Percentiles rank a stretch among this genome's conserved stretches.
Conservation (phyloP, 2,329 filamentous ascomycete genomes). For the Pestalotiopsis sp. region DNA sequence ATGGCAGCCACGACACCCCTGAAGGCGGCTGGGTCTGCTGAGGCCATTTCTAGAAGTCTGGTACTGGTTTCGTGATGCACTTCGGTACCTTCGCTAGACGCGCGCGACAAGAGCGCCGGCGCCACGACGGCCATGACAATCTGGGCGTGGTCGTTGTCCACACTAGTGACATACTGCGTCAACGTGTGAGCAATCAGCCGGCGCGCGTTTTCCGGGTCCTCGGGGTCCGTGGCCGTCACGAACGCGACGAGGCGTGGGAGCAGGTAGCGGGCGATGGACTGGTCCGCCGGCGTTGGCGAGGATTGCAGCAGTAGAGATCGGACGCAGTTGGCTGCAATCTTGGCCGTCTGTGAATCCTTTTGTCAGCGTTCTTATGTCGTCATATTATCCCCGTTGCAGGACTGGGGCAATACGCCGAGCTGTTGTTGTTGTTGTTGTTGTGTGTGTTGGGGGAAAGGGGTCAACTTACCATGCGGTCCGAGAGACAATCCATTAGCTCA, state of each 20-base stretch:
- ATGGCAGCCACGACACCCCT: conserved; percentile 73
- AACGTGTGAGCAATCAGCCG: conserved; percentile 73
- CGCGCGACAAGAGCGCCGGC: conserved; percentile 75
- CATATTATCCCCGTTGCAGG: neutral
- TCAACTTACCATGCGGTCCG: conserved; percentile 66
- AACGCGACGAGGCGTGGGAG: conserved; percentile 78
- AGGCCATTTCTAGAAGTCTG: conserved; percentile 79
- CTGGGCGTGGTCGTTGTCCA: conserved; percentile 48
- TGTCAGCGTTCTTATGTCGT: too few relatives aligned
- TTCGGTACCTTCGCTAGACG: conserved; percentile 62
- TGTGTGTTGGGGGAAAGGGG: neutral
- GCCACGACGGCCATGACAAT: conserved; percentile 76
- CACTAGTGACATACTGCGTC: conserved; percentile 65
- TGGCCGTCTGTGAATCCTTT: conserved; percentile 64
- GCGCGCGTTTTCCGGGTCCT: conserved; percentile 80
- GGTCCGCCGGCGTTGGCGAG: conserved; percentile 65
- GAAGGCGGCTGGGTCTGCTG: conserved; percentile 73
- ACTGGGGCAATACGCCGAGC: too few relatives aligned
- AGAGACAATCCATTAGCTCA: conserved; percentile 83
- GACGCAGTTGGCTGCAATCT: conserved; percentile 87
- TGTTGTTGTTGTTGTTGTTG: too few relatives aligned
- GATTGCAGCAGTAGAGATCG: conserved; percentile 77
- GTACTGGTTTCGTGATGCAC: conserved; percentile 74
- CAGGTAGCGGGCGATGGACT: conserved; percentile 74
- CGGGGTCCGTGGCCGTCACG: conserved; percentile 67